Conservation (phyloP, 2,329 filamentous ascomycete species). For the Fusarium goolgardi region DNA sequence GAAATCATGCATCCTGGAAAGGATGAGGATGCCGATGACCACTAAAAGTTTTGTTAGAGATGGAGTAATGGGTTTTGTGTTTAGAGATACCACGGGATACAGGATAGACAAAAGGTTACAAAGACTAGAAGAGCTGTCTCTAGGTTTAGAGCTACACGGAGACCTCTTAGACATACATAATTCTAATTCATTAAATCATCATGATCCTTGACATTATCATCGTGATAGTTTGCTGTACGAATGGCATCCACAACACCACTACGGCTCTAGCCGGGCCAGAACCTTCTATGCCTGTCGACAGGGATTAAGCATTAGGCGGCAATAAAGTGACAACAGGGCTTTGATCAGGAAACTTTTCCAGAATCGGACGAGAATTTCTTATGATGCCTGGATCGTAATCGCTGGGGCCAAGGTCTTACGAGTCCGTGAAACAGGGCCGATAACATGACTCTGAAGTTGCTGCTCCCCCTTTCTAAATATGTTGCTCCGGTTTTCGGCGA, state of each 20-base stretch:
- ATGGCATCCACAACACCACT: background rate
- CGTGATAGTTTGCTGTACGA: background rate
- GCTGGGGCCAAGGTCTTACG: constrained; percentile 24
- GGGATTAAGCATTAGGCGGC: background rate
- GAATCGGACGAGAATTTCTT: constrained; percentile 14
- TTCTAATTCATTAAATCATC: background rate
- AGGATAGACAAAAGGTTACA: constrained; percentile 17
- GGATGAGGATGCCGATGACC: constrained; percentile 65
- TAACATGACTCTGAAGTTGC: constrained; percentile 1
- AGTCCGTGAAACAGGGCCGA: constrained; percentile 34
- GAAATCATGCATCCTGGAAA: constrained; percentile 68
- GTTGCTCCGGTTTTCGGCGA: constrained; percentile 23
- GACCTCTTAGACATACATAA: background rate
- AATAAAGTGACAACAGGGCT: background rate
- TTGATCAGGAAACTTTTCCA: background rate
- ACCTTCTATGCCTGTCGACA: constrained; percentile 7
- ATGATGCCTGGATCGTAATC: constrained; percentile 16
- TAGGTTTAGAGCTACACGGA: background rate
- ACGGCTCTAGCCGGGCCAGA: constrained; percentile 8
- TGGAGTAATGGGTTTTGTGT: constrained; percentile 16
- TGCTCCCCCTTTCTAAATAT: constrained; percentile 20
- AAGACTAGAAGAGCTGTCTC: background rate
- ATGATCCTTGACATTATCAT: rapidly evolving
- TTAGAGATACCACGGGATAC: constrained; percentile 32
- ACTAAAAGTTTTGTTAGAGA: constrained; percentile 43